Conservation (phyloP, 148 eudicot species). For the Simmondsia chinensis region DNA sequence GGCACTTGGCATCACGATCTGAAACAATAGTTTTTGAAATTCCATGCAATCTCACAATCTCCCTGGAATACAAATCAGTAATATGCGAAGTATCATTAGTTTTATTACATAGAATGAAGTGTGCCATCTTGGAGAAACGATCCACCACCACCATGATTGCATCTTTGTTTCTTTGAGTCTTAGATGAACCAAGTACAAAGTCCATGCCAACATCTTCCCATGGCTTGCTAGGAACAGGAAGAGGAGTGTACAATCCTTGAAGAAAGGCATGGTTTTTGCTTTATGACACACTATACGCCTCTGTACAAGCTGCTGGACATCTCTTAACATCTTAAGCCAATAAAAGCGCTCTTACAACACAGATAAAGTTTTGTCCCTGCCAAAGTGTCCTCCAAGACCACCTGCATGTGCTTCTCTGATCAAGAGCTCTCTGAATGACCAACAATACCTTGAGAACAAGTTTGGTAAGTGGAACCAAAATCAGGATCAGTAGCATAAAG, state of each 20-base stretch:
- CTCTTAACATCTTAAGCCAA: slow-evolving; percentile 3
- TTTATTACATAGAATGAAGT: neutral
- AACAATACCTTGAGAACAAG: neutral
- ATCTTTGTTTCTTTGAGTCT: neutral
- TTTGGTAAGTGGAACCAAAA: neutral
- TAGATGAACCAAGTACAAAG: neutral
- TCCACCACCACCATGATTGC: neutral
- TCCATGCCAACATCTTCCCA: slow-evolving; percentile 1
- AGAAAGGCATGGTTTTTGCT: neutral
- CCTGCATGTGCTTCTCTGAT: slow-evolving; percentile 6
- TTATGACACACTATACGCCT: neutral
- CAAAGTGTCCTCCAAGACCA: slow-evolving; percentile 5
- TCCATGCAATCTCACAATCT: neutral
- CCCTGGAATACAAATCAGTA: neutral
- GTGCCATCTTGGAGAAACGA: neutral
- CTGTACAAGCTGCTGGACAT: neutral
- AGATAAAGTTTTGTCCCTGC: neutral
- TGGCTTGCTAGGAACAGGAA: neutral
- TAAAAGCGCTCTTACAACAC: slow-evolving; percentile 3
- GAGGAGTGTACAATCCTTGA: neutral
- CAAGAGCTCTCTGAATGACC: neutral
- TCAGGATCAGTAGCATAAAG: neutral
- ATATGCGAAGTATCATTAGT: neutral
- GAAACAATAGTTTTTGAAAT: neutral
- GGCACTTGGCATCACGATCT: neutral